Evolutionary conservation across 176 grass and related monocot genomes (phyloP).

Genomic region (Hordeum vulgare): MorexV3_pseudomolecules_assembly NC_058520.1:337587630-337588129

Average conservation of each 20-base stretch:
- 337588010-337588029: conserved; percentile 32
- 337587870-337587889: conserved; percentile 14
- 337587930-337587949: conserved; percentile 55
- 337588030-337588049: not conserved
- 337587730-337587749: not conserved
- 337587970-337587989: conserved; percentile 15
- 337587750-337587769: conserved; percentile 38
- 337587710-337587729: not conserved
- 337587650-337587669: conserved; percentile 79
- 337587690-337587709: conserved; percentile 24
- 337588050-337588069: not conserved
- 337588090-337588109: conserved; percentile 26
- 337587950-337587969: conserved; percentile 21
- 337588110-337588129: not conserved
- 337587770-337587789: conserved; percentile 21
- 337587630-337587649: conserved; percentile 57
- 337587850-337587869: conserved; percentile 70
- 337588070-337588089: conserved; percentile 43
- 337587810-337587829: not conserved
- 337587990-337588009: conserved; percentile 40
- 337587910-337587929: conserved; percentile 44
- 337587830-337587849: conserved; percentile 53
- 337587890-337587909: not conserved
- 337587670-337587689: conserved; percentile 37
- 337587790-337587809: conserved; percentile 35